Base-by-base conservation (phyloP, 2,329 filamentous ascomycete genomes). In the Xylaria sp. region DNA sequence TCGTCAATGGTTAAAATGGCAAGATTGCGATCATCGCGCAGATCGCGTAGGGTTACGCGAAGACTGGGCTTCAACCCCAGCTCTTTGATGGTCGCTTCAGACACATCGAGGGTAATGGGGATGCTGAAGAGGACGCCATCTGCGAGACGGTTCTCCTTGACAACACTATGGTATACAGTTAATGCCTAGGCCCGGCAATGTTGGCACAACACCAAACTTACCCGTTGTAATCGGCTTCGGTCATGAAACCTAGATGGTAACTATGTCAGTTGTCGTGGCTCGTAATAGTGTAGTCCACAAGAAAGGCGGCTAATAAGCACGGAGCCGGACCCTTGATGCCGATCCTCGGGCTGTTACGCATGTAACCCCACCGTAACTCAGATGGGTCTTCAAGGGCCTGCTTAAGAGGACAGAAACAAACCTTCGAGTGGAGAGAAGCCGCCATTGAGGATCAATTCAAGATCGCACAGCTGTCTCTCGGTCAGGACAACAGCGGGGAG, bases 371-470 rank as follows among this genome's bases (percentile, higher is more conserved):
- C 61, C 49, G 65, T 42, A 31, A 29, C 27, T 58, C 45, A 62
- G 45, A 61, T 39, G 50, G 62, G 56, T 44, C 38, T 56, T 39
- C 20, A 55, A 54, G 29, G 29, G 27, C 9, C n/a, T 10, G 20
- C 6, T 20, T 3, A n/a, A 9, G 13, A 39, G 49, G 49, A 39
- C 33, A 45, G 29, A 49, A n/a, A 86, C 89, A 70, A 76, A 96
- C 94, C 96, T 89, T 99, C 95, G 45, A 99, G 89, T 66, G 96
- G 96, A 72, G 94, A 97, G 85, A 99, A 99, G 72, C 96, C 96
- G 79, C 96, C 96, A 81, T 94, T 98, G 81, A 99, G 90, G 77
- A 99, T 94, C 82, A 99, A 84, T 83, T 99, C 96, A 73, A 99
- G 87, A 86, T 99, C 96, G 83, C 96, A 99, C 56, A 99, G 90